These are phyloP conservation scores for Fusarium sp. DNA, from an alignment of 2,329 filamentous ascomycete genomes.

Conservation along the genomic window DNA sequence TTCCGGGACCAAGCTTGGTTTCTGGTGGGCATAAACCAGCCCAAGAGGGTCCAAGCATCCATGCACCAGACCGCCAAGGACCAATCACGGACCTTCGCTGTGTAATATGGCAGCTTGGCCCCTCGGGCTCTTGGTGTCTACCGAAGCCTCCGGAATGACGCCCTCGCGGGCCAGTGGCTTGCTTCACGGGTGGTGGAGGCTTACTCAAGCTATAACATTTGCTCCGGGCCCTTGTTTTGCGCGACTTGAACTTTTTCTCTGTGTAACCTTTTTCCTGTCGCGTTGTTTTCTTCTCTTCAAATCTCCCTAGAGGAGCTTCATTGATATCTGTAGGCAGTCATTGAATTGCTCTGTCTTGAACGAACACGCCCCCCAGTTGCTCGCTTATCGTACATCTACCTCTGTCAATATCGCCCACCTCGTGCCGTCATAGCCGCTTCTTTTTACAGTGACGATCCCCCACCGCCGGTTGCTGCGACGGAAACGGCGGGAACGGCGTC, in stretches of 20 bases:
- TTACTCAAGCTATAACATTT: constrained; percentile 3
- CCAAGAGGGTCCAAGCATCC: constrained; percentile 1
- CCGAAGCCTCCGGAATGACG: constrained; percentile 40
- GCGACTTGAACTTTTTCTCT: background rate
- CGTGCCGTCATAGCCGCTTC: constrained; percentile 23
- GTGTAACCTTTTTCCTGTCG: constrained; percentile 11
- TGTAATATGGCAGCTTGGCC: constrained; percentile 24
- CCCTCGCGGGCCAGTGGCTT: constrained; percentile 17
- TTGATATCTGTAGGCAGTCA: constrained; percentile 15
- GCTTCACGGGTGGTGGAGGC: constrained; percentile 11
- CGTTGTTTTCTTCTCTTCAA: background rate
- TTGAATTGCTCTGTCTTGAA: constrained; percentile 38
- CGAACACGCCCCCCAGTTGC: background rate
- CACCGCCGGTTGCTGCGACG: constrained; percentile 12
- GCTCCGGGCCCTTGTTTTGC: background rate
- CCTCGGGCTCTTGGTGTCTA: constrained; percentile 7
- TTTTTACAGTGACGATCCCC: constrained; percentile 35
- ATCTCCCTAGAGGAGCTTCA: constrained; percentile 23
- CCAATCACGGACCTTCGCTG: constrained; percentile 19
- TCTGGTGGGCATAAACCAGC: constrained; percentile 9
- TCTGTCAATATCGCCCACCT: constrained; percentile 2
- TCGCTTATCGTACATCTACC: constrained; percentile 36
- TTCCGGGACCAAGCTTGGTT: constrained; percentile 18
- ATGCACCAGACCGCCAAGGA: background rate
- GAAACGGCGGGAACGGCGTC: constrained; percentile 2